Base-by-base conservation (phyloP, 495 filamentous ascomycete genomes). In the Achaetomiella virescens region DNA sequence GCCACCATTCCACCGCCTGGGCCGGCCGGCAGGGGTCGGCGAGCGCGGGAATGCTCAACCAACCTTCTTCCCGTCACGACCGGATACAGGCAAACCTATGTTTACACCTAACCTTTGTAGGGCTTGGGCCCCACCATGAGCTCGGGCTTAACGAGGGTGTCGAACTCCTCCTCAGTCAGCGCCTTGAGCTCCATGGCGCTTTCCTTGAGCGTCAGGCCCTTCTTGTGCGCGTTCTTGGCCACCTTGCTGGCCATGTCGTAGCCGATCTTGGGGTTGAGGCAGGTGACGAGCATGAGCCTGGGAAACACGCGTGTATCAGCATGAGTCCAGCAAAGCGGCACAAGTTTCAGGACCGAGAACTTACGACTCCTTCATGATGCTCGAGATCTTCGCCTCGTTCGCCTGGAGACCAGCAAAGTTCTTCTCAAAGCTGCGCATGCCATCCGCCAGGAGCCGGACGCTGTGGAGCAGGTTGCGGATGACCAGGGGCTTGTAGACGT, bases 221-320 rank as follows among this genome's bases (percentile, higher is more conserved):
- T 97, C 85, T 97, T 96, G 78, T 98, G 93, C 18, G 93, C 93
- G 69, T 98, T 93, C 88, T 98, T 98, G 61, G 93, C 93, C 14
- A 97, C 92, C 79, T 96, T 97, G 69, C 84, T 89, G 44, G 93
- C 93, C 87, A 91, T 93, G 68, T 98, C 93, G 75, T 98, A 98
- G 33, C 93, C 93, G 70, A 98, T 98, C 70, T 97, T 88, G 54
- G 91, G 92, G 80, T 98, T 98, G 61, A 98, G 77, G 78, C 95
- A 97, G 49, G 93, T 98, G 37, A 98, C 93, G 54, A 98, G 80
- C 93, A 98, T 98, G 66, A 98, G 79, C 71, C 90, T 95, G 60
- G 35, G 35, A 41, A 53, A 22, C 36, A 21, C 18, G 35, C 35
- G 6, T 14, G 15, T 18, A 31, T 52, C 22, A 20, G 31, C 14